Percentiles rank a stretch among this genome's conserved stretches.
phyloP scores from a whole-genome alignment of 805 yeast species.

The Candida tammaniensis region DNA sequence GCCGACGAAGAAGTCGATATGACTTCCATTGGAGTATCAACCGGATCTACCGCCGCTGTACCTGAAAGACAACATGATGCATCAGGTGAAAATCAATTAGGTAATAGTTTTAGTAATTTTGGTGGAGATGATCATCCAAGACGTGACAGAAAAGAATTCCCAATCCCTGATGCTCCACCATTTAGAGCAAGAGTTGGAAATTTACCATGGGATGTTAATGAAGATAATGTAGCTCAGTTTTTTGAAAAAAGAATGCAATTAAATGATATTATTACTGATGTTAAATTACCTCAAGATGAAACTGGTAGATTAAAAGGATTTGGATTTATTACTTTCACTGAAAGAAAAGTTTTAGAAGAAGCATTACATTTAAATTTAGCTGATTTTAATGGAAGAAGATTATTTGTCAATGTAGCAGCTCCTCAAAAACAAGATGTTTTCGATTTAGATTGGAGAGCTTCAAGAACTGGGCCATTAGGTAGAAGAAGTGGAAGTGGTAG shows the following conservation, averaged over 20 bases:
- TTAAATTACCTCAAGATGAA: constrained; percentile 67
- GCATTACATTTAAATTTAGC: constrained; percentile 46
- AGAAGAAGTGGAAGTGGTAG: constrained; percentile 21
- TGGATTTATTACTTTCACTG: constrained; percentile 51
- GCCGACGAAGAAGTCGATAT: constrained; percentile 81
- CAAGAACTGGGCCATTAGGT: constrained; percentile 23
- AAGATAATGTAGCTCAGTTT: constrained; percentile 59
- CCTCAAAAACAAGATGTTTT: constrained; percentile 47
- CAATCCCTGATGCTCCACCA: constrained; percentile 90
- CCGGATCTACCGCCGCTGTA: constrained; percentile 20
- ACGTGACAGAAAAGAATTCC: constrained; percentile 64
- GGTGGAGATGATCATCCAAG: constrained; percentile 24
- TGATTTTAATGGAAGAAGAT: constrained; percentile 47
- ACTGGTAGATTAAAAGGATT: constrained; percentile 62
- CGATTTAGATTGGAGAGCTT: constrained; percentile 46
- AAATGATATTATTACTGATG: constrained; percentile 51
- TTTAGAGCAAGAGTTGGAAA: constrained; percentile 86
- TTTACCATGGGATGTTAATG: constrained; percentile 78
- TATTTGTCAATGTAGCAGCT: constrained; percentile 57
- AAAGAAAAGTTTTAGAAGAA: constrained; percentile 47
- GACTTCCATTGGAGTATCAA: constrained; percentile 56
- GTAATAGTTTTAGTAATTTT: constrained; percentile 8
- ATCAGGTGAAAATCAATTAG: constrained; percentile 2
- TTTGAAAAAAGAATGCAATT: constrained; percentile 57
- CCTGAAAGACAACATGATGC: constrained; percentile 15